A percentile compares a stretch with the other conserved stretches of the same genome.
These are phyloP conservation scores for Dictyostelium capitatum DNA, from an alignment of 78 protist genomes.

Conservation along the genomic window DNA sequence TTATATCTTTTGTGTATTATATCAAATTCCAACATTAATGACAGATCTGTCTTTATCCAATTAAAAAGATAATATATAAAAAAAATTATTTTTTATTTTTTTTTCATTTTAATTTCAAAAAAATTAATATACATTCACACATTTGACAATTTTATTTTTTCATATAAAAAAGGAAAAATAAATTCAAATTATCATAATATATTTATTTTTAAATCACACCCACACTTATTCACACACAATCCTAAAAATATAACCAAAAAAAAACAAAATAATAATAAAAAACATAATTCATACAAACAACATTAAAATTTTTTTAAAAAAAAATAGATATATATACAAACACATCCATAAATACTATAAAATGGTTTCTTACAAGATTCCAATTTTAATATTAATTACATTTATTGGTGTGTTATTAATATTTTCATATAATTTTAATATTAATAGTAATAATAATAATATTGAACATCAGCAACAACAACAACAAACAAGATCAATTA, in stretches of 20 bases:
- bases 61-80: too few relatives aligned
- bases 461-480: not conserved
- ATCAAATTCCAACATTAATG: too few relatives aligned
- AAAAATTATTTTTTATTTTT: too few relatives aligned
- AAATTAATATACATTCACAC: too few relatives aligned
- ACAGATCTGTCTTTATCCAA: too few relatives aligned
- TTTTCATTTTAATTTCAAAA: too few relatives aligned
- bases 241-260: not conserved
- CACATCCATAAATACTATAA: not conserved
- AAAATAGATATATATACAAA: not conserved
- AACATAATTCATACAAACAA: not conserved
- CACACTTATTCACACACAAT: too few relatives aligned
- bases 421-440: not conserved
- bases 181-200: not conserved
- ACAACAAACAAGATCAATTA: not conserved
- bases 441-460: not conserved
- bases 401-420: not conserved
- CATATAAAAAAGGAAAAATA: too few relatives aligned
- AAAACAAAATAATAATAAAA: not conserved
- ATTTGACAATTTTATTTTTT: too few relatives aligned
- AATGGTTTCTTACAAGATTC: slow-evolving; percentile 17
- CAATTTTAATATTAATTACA: not conserved
- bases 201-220: too few relatives aligned
- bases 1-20: too few relatives aligned
- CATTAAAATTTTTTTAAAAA: not conserved